Evolutionary conservation across 768 basidiomycete genomes (phyloP), one percentile per base, ranked within the genome.

Genomic region (Xerocomus spinulosus): DNA sequence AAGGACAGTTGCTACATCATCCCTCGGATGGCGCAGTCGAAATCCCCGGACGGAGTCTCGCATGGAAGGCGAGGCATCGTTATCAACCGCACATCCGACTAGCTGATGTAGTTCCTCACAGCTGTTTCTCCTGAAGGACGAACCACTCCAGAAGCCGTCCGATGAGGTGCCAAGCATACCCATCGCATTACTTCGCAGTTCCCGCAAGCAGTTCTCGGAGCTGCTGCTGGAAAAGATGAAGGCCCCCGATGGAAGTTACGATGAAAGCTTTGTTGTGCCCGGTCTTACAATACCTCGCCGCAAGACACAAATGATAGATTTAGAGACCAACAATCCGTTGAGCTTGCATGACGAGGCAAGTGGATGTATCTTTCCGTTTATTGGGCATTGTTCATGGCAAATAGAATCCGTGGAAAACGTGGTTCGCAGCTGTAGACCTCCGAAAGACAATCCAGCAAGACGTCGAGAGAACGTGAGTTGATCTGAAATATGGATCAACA

Each of bases 391-490:
- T 41, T 49, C 42, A 50, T 36, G 10, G 4, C 18, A 37, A 12
- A 55, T 39, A 94, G 83, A 96, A 94, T 68, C 94, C 94, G 9
- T 99, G 96, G 96, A 87, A 82, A 56, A 80, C 82, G 39, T 98
- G 92, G 91, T 99, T 97, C 66, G 74, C 82, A 24, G 80, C 92
- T 33, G 76, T 93, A 15, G 96, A 98, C 50, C 72, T 97, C 32
- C 78, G 93, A 29, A 92, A 86, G 63, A 89, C 82, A 12, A 96
- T 99, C 40, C 70, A 81, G 32, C 92, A 96, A 67, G 96, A 99
- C 61, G 96, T 99, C 0, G 92, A 96, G 57, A 77, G 96, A 59
- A 98, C 96, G 84, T 93, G 68, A 67, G 90, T 73, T 32, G 48
- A 23, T 45, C n/a, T 46, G 14, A 33, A 28, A 21, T 13, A 33